Base-by-base conservation (phyloP, 2,329 filamentous ascomycete genomes). In the Aspergillus tanneri region DNA sequence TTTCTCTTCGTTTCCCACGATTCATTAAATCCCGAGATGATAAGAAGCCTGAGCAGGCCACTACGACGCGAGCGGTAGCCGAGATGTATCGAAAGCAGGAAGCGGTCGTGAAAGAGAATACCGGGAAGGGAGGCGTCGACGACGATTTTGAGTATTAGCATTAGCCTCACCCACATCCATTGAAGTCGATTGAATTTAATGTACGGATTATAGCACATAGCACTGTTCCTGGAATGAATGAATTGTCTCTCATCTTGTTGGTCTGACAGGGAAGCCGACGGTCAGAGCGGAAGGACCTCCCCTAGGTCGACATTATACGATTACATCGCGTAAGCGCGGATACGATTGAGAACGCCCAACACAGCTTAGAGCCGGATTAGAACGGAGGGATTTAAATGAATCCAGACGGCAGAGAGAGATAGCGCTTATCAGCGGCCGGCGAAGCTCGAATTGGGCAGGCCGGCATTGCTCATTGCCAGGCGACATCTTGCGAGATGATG, bases 31-130 rank as follows among this genome's bases (percentile, higher is more conserved):
- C 89, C 32, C 81, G 93, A 50, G 92, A 97, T 50, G 93, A 99
- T 67, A 99, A 99, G 80, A 96, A 95, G 74, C 84, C 90, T 0
- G 91, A 96, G 53, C 81, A 92, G 73, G 93, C 93, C 11, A 96
- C 90, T 30, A 86, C 80, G 25, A 89, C 85, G 53, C 78, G 85
- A 42, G 88, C 93, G 72, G 88, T 99, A 41, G 91, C 90, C 0
- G 93, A 97, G 70, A 96, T 99, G 92, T 99, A 97, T 73, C 80
- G 85, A 57, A 91, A 88, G 73, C 93, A 99, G 75, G 92, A 97
- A 76, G 88, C 86, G 59, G 89, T 96, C 42, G 75, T 82, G 10
- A 95, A 93, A 77, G 90, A 77, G 52, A 90, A 88, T 73, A 84
- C 86, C 0, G 86, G 88, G 48, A 95, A 95, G 75, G 88, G 86